Base-by-base conservation (phyloP, 352 stramenopile species). In the Aphanomyces astaci region DNA sequence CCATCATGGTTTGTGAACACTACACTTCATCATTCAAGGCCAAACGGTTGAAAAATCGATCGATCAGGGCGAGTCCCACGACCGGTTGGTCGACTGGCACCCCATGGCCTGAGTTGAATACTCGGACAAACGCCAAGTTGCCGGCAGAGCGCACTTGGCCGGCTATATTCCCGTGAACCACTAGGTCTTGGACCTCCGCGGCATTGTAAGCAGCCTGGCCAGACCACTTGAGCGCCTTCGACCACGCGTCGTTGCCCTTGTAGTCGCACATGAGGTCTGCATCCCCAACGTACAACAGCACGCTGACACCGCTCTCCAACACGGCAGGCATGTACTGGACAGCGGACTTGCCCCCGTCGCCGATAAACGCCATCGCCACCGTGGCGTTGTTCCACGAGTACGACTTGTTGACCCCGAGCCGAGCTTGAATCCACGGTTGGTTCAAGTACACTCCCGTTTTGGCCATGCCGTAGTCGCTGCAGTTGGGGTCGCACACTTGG, bases 261-360 rank as follows among this genome's bases (percentile, higher is more conserved):
- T 52, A 71, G 52, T 96, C 94, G 71, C 89, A 96, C 46, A 97
- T 89, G n/a, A 97, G 70, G 75, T 97, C 89, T 64, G 80, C 79
- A 30, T 94, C 77, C n/a, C 89, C 89, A 76, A 90, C 92, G 80
- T 90, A 97, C 72, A 96, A 90, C 13, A 96, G 70, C 45, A 92
- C 72, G n/a, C 72, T 71, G 25, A 84, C 70, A 60, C 75, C 72
- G 64, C 74, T 71, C 51, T 87, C 78, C 15, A 96, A 78, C 19
- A 95, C 43, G 57, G 63, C 46, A 17, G 79, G 70, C 19, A 96
- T 45, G 85, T 76, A 92, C 76, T 67, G 85, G 68, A 39, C 66
- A 48, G 24, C 95, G 73, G 65, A 86, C 82, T 46, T 82, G 64
- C 70, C 87, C 94, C 9, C 86, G 84, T 57, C 86, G 83, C 76